Base-by-base conservation (phyloP, 768 basidiomycete genomes). In the Obba rivulosa region DNA sequence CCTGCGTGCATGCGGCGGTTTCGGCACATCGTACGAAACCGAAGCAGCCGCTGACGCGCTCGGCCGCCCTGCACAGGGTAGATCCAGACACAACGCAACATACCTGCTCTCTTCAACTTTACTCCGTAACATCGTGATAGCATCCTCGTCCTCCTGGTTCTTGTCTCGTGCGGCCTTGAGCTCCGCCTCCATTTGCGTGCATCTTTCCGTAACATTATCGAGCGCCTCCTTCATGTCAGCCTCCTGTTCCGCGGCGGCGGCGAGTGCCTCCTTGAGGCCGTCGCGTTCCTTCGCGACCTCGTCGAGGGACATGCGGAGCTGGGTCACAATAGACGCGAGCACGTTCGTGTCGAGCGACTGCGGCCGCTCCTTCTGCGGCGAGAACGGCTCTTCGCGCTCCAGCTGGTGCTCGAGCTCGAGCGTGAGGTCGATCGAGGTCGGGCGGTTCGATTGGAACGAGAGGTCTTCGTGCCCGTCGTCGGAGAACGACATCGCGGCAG, bases 51-150 rank as follows among this genome's bases (percentile, higher is more conserved):
- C 43, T 24, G 34, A 28, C 16, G 43, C 31, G 14, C n/a, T n/a
- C n/a, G n/a, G n/a, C n/a, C n/a, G n/a, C n/a, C n/a, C n/a, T n/a
- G n/a, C n/a, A n/a, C n/a, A n/a, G n/a, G n/a, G n/a, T n/a, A n/a
- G 28, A 43, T 20, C 11, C 10, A 24, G 25, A 14, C 11, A 14
- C 4, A 36, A 43, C 25, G 48, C 13, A 31, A 60, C 77, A 18
- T 57, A 87, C 88, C 89, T 77, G 73, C 87, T 89, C 65, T 92
- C 89, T 58, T 92, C 89, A 3, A 92, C 87, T 63, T 91, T 92
- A n/a, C 79, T 73, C 31, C 90, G 77, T 43, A 92, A 69, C 65
- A 92, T 67, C 2, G 71, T 66, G 41, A 92, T 87, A 34, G 86
- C 82, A 51, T 90, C 82, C 58, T 87, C 87, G 47, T 89, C 84